Evolutionary conservation across 2,329 filamentous ascomycete species (phyloP), one percentile per base, ranked within the genome.

Genomic region (Claviceps humidiphila): DNA sequence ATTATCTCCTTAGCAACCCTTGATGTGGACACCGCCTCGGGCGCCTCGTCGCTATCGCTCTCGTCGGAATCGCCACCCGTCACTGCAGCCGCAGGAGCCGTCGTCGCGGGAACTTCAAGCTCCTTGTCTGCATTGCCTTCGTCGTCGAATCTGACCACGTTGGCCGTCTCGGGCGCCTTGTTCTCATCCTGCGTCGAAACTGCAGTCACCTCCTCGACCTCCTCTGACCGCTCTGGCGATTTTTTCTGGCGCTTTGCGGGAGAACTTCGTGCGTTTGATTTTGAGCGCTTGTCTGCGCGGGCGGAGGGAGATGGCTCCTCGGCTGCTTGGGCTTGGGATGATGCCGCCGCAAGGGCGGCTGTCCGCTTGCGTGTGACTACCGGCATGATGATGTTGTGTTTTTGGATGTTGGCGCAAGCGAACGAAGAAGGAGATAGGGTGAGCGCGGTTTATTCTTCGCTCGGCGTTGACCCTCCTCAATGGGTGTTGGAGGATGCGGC

Each of bases 21-120:
- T 13, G 66, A 63, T 1, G 76, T 76, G 0, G 78, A 80, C n/a
- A 81, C 71, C 3, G 75, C 77, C 63, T 81, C 78, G 8, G 78
- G 78, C 0, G 77, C 77, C 47, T 75, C 77, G 50, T 80, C 76
- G 44, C 80, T 76, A 43, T 77, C 75, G 43, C 41, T 43, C 20
- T 72, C 73, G 11, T 69, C 68, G 3, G 71, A 65, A 3, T 70
- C 67, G 1, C 68, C 66, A 3, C 68, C 65, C 4, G 63, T 59
- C 16, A 63, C 57, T 13, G 42, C 51, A 9, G 58, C 43, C 51
- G 61, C 55, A 42, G 51, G 41, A 6, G 54, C 14, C 22, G 26
- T 7, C 3, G 51, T 26, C 2, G 50, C 39, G 3, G 58, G 17
- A 38, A 46, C 20, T 4, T 26, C n/a, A 26, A 48, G 54, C 9